Conservation (phyloP, 352 stramenopile species). For the Globisporangium nodosum region DNA sequence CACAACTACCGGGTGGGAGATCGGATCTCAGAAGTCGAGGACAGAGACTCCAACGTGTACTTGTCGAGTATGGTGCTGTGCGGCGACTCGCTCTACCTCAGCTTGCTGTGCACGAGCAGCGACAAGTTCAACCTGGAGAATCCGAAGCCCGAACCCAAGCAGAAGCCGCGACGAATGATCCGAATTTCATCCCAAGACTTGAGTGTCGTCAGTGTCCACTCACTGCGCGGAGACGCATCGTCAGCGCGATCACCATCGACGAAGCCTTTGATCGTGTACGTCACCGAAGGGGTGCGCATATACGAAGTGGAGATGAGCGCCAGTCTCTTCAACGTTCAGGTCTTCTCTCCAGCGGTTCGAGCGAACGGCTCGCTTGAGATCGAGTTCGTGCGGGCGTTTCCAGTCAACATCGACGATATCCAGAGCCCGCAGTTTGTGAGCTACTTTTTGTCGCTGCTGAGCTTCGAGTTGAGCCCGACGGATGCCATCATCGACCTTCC, state of each 20-base stretch:
- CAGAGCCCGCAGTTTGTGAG: conserved; percentile 29
- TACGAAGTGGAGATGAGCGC: conserved; percentile 47
- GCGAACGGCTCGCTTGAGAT: conserved; percentile 11
- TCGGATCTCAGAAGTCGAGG: conserved; percentile 29
- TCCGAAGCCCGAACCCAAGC: conserved; percentile 1
- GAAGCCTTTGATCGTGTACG: conserved; percentile 32
- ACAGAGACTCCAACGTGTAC: conserved; percentile 21
- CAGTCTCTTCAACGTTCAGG: conserved; percentile 27
- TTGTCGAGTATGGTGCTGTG: conserved; percentile 46
- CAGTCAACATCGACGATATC: conserved; percentile 31
- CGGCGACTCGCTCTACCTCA: conserved; percentile 39
- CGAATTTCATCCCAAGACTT: conserved; percentile 19
- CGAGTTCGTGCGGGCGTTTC: conserved; percentile 21
- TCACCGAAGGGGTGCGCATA: conserved; percentile 43
- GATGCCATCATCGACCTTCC: conserved; percentile 18
- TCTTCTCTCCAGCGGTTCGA: conserved; percentile 23
- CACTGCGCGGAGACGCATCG: background rate
- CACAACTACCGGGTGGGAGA: conserved; percentile 21
- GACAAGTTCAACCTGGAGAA: conserved; percentile 13
- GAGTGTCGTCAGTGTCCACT: conserved; percentile 7
- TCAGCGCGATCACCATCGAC: conserved; percentile 3
- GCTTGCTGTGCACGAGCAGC: conserved; percentile 25
- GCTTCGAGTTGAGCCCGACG: conserved; percentile 19
- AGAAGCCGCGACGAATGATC: conserved; percentile 19
- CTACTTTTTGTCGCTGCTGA: conserved; percentile 32